These are phyloP conservation scores for Oenanthe sinensis DNA, from an alignment of 129 eudicot species.

Conservation along the genomic window DNA sequence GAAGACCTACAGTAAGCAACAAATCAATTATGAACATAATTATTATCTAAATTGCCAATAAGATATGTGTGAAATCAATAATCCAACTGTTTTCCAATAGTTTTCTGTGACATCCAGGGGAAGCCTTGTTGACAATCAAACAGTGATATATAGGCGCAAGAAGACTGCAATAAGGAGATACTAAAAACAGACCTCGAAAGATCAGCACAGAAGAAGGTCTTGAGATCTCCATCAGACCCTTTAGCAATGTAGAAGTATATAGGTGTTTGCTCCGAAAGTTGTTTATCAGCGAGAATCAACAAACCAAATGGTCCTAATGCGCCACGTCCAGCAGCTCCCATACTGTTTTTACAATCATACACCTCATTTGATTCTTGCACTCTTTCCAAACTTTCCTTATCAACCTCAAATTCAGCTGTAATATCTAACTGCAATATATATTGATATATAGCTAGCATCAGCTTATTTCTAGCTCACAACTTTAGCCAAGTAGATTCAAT, in stretches of 20 bases:
- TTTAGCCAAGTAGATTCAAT: not conserved
- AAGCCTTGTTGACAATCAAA: not conserved
- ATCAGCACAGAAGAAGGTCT: conserved; percentile 71
- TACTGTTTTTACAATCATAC: conserved; percentile 43
- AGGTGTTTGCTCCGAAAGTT: conserved; percentile 55
- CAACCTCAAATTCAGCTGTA: conserved; percentile 61
- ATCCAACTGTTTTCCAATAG: not conserved
- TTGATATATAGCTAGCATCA: not conserved
- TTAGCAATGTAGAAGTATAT: conserved; percentile 68
- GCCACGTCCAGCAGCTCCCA: conserved; percentile 64
- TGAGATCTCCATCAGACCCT: conserved; percentile 41
- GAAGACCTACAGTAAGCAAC: conserved; percentile 44
- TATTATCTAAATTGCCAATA: not conserved
- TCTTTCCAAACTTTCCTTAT: conserved; percentile 32
- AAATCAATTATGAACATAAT: not conserved
- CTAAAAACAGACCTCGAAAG: conserved; percentile 37
- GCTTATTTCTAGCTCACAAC: not conserved
- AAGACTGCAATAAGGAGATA: not conserved
- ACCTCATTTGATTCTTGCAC: conserved; percentile 22
- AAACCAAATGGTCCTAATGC: conserved; percentile 84
- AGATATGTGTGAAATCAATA: not conserved
- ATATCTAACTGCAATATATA: conserved; percentile 54
- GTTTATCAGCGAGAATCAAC: conserved; percentile 42
- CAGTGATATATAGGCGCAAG: not conserved
- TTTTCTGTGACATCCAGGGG: not conserved